Evolutionary conservation across 2,329 filamentous ascomycete species (phyloP).

Genomic region (Alternaria triticina): DNA sequence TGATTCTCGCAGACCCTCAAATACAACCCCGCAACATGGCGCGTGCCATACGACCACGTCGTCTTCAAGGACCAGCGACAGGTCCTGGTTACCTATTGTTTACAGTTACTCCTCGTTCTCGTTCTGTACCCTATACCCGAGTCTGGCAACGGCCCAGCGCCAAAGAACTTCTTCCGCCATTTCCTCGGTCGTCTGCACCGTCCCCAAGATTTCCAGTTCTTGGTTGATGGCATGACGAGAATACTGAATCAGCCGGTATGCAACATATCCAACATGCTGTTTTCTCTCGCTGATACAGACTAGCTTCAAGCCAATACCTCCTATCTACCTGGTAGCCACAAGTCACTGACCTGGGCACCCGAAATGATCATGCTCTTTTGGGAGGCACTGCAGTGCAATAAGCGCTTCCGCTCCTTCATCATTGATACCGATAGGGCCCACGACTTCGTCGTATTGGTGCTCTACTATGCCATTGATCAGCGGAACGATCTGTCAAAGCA

Average conservation of each 20-base stretch:
- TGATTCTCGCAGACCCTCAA: conserved; percentile 75
- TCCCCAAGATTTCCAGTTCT: conserved; percentile 96
- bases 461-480: conserved; percentile 93
- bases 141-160: conserved; percentile 65
- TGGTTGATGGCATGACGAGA: conserved; percentile 91
- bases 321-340: conserved; percentile 85
- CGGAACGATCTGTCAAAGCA: conserved; percentile 86
- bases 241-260: conserved; percentile 83
- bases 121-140: conserved; percentile 90
- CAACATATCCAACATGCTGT: neutral
- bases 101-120: conserved; percentile 87
- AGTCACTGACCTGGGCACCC: conserved; percentile 82
- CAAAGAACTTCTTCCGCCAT: conserved; percentile 93
- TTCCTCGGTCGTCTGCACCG: conserved; percentile 89
- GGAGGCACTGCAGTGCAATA: conserved; percentile 97
- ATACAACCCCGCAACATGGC: conserved; percentile 93
- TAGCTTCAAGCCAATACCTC: conserved; percentile 83
- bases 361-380: conserved; percentile 98
- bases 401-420: conserved; percentile 93
- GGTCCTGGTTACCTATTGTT: conserved; percentile 85
- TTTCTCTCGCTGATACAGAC: conserved; percentile 25
- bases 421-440: conserved; percentile 93
- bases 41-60: conserved; percentile 90
- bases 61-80: conserved; percentile 92
- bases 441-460: conserved; percentile 86